Percentiles rank a stretch among this genome's conserved stretches.
Conservation (phyloP, 768 basidiomycete genomes). For the Hortiboletus campestris region DNA sequence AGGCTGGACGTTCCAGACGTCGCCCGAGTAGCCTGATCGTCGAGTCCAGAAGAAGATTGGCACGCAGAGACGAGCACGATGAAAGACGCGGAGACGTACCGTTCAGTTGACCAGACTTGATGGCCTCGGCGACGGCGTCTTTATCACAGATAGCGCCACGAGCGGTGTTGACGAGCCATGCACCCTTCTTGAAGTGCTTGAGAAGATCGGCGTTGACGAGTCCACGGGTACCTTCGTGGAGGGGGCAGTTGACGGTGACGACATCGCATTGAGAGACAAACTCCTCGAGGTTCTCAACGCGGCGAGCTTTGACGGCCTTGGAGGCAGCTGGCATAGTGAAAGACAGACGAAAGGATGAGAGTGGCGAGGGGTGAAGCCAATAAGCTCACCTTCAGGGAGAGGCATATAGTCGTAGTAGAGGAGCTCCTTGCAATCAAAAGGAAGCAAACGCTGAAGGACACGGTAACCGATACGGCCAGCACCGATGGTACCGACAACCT, state of each 20-base stretch:
- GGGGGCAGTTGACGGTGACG: constrained; percentile 83
- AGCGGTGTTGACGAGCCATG: constrained; percentile 92
- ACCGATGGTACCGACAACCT: constrained; percentile 90
- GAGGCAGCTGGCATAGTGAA: constrained; percentile 46
- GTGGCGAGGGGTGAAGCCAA: background rate
- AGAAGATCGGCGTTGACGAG: constrained; percentile 81
- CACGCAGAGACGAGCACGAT: background rate
- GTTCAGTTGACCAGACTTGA: constrained; percentile 71
- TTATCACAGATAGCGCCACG: constrained; percentile 90
- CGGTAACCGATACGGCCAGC: constrained; percentile 83
- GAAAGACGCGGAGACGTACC: constrained; percentile 35
- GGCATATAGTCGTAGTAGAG: constrained; percentile 86
- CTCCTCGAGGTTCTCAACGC: constrained; percentile 74
- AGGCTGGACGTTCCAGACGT: constrained; percentile 88
- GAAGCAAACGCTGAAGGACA: constrained; percentile 73
- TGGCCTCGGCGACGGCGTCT: constrained; percentile 72
- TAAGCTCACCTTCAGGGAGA: constrained; percentile 53
- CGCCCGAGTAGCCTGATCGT: constrained; percentile 38
- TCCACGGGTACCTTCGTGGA: constrained; percentile 81
- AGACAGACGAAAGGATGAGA: background rate
- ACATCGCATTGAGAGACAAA: constrained; percentile 66
- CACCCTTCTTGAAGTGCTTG: constrained; percentile 87
- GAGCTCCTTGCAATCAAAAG: constrained; percentile 88
- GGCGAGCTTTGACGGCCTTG: constrained; percentile 64
- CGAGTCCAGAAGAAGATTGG: background rate